A percentile compares a stretch with the other conserved stretches of the same genome.
These are phyloP conservation scores for Triadica sebifera DNA, from an alignment of 345 rosid species.

Conservation along the genomic window DNA sequence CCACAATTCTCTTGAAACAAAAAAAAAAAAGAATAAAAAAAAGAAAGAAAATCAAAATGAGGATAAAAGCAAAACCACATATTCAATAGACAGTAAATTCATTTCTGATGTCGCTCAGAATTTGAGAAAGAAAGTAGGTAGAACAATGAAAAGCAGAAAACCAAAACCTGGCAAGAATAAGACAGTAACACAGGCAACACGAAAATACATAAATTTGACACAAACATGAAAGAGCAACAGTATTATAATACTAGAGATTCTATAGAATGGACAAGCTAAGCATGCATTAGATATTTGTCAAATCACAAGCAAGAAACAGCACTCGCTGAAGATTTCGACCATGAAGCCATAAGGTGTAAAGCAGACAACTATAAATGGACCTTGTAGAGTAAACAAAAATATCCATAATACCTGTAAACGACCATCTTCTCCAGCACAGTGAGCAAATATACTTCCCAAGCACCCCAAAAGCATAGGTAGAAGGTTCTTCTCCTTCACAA, in stretches of 20 bases:
- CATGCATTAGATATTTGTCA: background rate
- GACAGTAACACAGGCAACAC: background rate
- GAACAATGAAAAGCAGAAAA: background rate
- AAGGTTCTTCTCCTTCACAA: slow-evolving; percentile 80
- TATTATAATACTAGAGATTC: background rate
- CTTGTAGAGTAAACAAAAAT: background rate
- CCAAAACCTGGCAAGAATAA: background rate
- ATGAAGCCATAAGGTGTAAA: background rate
- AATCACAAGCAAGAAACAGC: background rate
- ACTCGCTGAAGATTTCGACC: background rate
- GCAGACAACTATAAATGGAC: background rate
- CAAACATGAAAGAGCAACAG: background rate
- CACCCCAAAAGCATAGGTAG: slow-evolving; percentile 69
- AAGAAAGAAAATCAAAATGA: background rate
- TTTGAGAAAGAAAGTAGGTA: background rate
- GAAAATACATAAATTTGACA: background rate
- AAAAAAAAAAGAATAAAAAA: too few species aligned
- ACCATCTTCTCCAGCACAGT: slow-evolving; percentile 75
- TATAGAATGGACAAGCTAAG: background rate
- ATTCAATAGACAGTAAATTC: background rate
- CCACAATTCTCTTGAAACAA: background rate
- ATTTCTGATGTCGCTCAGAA: background rate
- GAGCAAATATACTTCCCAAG: slow-evolving; percentile 58
- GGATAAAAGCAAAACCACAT: background rate
- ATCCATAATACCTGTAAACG: slow-evolving; percentile 53